Evolutionary conservation across 2,329 filamentous ascomycete species (phyloP).

Genomic region (Remersonia thermophila): DNA sequence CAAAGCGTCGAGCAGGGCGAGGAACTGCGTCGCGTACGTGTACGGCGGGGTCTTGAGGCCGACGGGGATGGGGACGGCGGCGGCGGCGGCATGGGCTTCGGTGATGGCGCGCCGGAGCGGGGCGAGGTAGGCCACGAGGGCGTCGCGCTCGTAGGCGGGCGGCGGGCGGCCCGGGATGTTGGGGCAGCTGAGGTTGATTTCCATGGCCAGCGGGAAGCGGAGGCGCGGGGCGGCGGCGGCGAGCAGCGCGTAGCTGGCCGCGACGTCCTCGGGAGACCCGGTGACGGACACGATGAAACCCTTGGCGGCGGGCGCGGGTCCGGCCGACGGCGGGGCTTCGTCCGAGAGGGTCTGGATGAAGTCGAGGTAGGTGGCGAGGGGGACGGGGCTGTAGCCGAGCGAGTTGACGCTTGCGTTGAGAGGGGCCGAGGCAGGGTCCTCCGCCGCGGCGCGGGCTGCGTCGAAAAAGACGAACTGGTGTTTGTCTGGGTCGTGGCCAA

Average conservation of each 20-base stretch:
- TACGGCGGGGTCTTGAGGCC: constrained; percentile 70
- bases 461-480: constrained; percentile 60
- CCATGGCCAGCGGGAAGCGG: constrained; percentile 49
- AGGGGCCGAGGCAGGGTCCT: constrained; percentile 5
- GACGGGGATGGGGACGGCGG: constrained; percentile 23
- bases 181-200: constrained; percentile 68
- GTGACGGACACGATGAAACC: constrained; percentile 61
- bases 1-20: constrained; percentile 41
- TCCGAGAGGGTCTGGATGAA: constrained; percentile 38
- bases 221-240: constrained; percentile 24
- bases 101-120: constrained; percentile 27
- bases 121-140: constrained; percentile 43
- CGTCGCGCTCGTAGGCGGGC: constrained; percentile 50
- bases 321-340: constrained; percentile 4
- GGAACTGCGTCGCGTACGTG: constrained; percentile 56
- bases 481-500: constrained; percentile 43
- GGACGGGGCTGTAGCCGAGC: constrained; percentile 58
- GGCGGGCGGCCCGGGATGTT: constrained; percentile 59
- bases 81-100: neutral
- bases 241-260: constrained; percentile 42
- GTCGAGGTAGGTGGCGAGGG: constrained; percentile 45
- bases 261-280: constrained; percentile 45
- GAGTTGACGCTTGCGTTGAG: constrained; percentile 49
- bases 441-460: constrained; percentile 16
- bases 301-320: constrained; percentile 32